Evolutionary conservation across 495 filamentous ascomycete genomes (phyloP), one percentile per base, ranked within the genome.

Genomic region (Pyrenopolyporus hunteri): DNA sequence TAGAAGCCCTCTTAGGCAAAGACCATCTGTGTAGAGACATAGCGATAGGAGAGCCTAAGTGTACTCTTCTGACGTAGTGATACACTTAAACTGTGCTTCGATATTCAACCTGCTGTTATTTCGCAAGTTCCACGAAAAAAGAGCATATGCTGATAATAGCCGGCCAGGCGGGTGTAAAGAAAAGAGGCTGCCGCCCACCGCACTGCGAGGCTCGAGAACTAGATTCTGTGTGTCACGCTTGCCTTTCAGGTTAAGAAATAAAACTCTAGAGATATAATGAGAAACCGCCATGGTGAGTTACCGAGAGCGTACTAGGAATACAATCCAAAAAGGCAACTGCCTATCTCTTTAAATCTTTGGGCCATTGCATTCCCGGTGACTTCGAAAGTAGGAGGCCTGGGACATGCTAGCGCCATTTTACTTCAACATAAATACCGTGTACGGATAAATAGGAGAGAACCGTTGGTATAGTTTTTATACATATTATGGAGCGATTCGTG

Each of bases 21-120:
- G 68, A 69, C 68, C 66, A 71, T 23, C 68, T 60, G 22, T 62
- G 42, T 22, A 71, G 28, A 42, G 68, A 71, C 68, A 71, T 71
- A 39, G 47, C 22, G 47, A 53, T 57, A 47, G 23, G 33, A 10
- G 39, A 28, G n/a, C 9, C 7, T 61, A 48, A 50, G 3, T 37
- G 50, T 48, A 22, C 19, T 66, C 20, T 42, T 44, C 10, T 26
- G 9, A 40, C 11, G 43, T 59, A 59, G 37, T 35, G 47, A 66
- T 62, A 16, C 25, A 49, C 63, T 14, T 57, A 47, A 50, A 16
- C 26, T 13, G 39, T 67, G 45, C 40, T 39, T 20, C 5, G 23
- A 32, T 60, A 32, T 13, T 60, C 49, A 64, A 50, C 20, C 9
- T 54, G 22, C 32, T 35, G 28, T 58, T 37, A 17, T 23, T 47